Evolutionary conservation across 805 yeast genomes (phyloP), one percentile per base, ranked within the genome.

Genomic region (Grigorovia humatica): DNA sequence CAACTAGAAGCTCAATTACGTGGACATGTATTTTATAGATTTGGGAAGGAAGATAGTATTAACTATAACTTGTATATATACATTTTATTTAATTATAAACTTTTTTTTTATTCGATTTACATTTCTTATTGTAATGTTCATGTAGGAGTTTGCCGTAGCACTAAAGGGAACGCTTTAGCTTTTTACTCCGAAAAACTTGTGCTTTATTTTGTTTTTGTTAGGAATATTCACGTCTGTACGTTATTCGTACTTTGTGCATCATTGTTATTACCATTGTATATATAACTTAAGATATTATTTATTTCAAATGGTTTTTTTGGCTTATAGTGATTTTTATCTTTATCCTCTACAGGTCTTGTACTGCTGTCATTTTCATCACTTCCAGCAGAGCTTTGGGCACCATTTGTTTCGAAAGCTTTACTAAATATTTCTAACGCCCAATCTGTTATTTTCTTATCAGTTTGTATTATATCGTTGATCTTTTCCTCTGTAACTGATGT

Each of bases 391-490:
- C 89, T 89, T 35, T 77, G 75, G 69, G 83, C 84, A 40, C 78
- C 78, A 58, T 78, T 81, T 43, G 77, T 76, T 9, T 76, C 81
- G 44, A 77, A 72, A 43, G 75, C 71, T 42, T 75, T 76, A 53
- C 77, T 79, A 3, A 80, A 75, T n/a, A 72, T 67, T 43, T 74
- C 70, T 12, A 75, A 65, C 42, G 91, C 88, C 83, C 89, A 83
- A 47, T 74, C 74, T n/a, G 87, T 78, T 47, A 85, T 73, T 44
- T 81, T 82, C 56, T 84, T 88, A 55, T 80, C 83, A n/a, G 68
- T 71, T 23, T 68, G 54, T 12, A 65, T 47, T 15, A 59, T 62
- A 41, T 54, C 63, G 46, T 46, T 52, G 32, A 64, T 55, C 48
- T 58, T 63, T 29, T 65, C 61, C 29, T 57, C 57, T 48, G 60